A percentile compares a stretch with the other conserved stretches of the same genome.
Conservation (phyloP, 441 rosid species). For the Erodium moschatum region DNA sequence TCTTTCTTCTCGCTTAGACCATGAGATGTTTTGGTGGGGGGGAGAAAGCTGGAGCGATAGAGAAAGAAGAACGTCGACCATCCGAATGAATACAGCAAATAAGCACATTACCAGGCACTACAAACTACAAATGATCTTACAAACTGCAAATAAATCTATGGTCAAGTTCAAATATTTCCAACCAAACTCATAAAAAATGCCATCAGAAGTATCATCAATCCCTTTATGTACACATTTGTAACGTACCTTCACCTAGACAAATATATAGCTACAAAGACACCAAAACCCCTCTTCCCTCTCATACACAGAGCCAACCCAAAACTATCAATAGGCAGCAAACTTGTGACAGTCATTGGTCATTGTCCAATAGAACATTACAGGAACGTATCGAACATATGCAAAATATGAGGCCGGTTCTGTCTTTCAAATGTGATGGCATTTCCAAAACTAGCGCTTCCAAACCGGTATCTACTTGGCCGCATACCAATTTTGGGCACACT, state of each 20-base stretch:
- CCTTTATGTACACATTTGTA: not conserved
- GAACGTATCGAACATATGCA: not conserved
- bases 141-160: too few relatives aligned
- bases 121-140: too few relatives aligned
- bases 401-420: not conserved
- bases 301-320: not conserved
- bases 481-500: constrained; percentile 92
- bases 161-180: too few relatives aligned
- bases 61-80: too few relatives aligned
- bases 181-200: too few relatives aligned
- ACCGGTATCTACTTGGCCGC: constrained; percentile 49
- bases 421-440: not conserved
- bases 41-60: too few relatives aligned
- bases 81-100: too few relatives aligned
- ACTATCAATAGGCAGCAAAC: not conserved
- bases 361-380: not conserved
- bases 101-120: too few relatives aligned
- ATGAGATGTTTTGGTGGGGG: too few relatives aligned
- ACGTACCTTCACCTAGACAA: not conserved
- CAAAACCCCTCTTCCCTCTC: not conserved
- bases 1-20: too few relatives aligned
- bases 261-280: not conserved
- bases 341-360: not conserved
- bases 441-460: not conserved
- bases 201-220: not conserved